A percentile compares a stretch with the other conserved stretches of the same genome.
These are phyloP conservation scores for Stachybotrys chlorohalonatus DNA, from an alignment of 2,329 filamentous ascomycete species.

Conservation along the genomic window DNA sequence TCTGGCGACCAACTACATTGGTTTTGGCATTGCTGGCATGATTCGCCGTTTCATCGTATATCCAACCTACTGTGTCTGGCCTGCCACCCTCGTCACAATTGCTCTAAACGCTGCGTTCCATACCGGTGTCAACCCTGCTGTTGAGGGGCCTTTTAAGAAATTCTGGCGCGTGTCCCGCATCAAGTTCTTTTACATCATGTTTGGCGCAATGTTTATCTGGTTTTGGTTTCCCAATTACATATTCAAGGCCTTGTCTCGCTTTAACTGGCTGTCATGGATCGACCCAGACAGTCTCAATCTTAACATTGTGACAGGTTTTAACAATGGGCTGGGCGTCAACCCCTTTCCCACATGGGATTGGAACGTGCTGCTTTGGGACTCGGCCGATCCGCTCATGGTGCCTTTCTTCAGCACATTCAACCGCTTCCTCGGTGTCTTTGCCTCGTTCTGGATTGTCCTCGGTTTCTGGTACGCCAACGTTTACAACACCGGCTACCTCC, in stretches of 20 bases:
- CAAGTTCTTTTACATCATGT: constrained; percentile 41
- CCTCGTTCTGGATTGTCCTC: constrained; percentile 44
- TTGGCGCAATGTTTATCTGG: constrained; percentile 45
- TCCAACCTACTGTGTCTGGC: constrained; percentile 49
- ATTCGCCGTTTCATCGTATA: constrained; percentile 45
- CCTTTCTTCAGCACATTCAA: constrained; percentile 54
- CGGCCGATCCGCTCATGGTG: constrained; percentile 35
- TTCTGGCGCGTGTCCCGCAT: constrained; percentile 38
- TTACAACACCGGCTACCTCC: constrained; percentile 47
- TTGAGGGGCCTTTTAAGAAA: constrained; percentile 31
- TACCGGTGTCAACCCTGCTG: constrained; percentile 28
- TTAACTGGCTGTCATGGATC: constrained; percentile 51
- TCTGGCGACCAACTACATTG: constrained; percentile 47
- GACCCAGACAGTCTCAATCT: constrained; percentile 33
- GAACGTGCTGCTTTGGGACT: constrained; percentile 35
- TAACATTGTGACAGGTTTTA: constrained; percentile 32
- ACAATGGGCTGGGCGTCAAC: constrained; percentile 36
- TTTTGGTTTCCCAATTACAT: constrained; percentile 51
- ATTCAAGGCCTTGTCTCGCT: constrained; percentile 40
- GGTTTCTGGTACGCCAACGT: constrained; percentile 50
- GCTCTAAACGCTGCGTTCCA: constrained; percentile 46
- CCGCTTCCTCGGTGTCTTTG: constrained; percentile 46
- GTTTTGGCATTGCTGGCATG: constrained; percentile 50
- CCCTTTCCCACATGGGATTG: constrained; percentile 38
- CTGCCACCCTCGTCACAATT: constrained; percentile 44